A percentile compares a stretch with the other conserved stretches of the same genome.
Evolutionary conservation across 805 yeast genomes (phyloP).

Genomic region (Danielozyma ontarioensis): DNA sequence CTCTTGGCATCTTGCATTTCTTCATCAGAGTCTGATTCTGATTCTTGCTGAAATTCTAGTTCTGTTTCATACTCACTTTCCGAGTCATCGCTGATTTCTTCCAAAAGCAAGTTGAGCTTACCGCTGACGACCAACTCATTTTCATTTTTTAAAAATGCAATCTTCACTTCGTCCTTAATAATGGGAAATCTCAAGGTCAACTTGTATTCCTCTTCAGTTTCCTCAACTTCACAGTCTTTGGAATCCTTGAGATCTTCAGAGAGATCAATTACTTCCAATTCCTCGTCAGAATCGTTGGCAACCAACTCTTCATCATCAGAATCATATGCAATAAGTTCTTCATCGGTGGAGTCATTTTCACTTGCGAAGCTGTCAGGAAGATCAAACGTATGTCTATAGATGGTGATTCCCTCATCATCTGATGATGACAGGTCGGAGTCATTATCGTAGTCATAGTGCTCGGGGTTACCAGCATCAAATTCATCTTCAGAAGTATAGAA

Average conservation of each 20-base stretch:
- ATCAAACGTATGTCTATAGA: conserved; percentile 37
- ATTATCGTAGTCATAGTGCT: conserved; percentile 14
- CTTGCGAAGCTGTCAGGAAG: conserved; percentile 29
- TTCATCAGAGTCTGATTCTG: conserved; percentile 9
- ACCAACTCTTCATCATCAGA: conserved; percentile 15
- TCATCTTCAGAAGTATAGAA: conserved; percentile 13
- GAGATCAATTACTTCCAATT: conserved; percentile 33
- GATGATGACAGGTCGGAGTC: conserved; percentile 22
- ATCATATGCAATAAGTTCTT: conserved; percentile 21
- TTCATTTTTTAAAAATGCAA: conserved; percentile 34
- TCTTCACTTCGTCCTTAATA: conserved; percentile 34
- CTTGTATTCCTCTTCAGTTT: conserved; percentile 34
- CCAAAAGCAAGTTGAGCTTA: conserved; percentile 27
- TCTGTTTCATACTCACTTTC: conserved; percentile 6
- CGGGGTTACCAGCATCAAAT: conserved; percentile 18
- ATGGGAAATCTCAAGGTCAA: conserved; percentile 38
- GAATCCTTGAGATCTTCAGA: conserved; percentile 37
- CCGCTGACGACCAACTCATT: conserved; percentile 39
- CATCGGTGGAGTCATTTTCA: conserved; percentile 34
- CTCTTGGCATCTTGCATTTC: conserved; percentile 4
- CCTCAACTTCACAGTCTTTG: conserved; percentile 38
- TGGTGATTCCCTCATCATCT: conserved; percentile 38
- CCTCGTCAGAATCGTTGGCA: conserved; percentile 28
- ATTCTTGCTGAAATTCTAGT: conserved; percentile 9
- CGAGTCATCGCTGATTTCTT: conserved; percentile 15